Conservation (phyloP, 805 yeast genomes). For the Candida corydali region DNA sequence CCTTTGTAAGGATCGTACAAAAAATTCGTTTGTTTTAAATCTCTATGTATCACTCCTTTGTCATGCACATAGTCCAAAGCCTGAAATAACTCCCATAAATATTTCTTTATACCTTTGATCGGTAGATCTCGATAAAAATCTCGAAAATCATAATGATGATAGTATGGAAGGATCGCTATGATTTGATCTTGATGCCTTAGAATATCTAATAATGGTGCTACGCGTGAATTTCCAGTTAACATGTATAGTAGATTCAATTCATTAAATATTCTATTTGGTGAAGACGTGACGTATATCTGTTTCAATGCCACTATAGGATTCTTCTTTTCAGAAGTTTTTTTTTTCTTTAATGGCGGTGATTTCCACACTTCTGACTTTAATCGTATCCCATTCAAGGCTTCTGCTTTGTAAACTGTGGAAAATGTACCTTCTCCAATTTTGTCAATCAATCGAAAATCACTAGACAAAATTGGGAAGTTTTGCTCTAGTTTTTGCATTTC, state of each 20-base stretch:
- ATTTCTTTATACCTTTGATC: conserved; percentile 71
- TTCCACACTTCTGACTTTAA: conserved; percentile 40
- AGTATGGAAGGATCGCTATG: conserved; percentile 86
- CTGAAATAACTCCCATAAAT: conserved; percentile 73
- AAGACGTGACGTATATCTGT: conserved; percentile 90
- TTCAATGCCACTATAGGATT: conserved; percentile 76
- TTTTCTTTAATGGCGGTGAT: conserved; percentile 38
- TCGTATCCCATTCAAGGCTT: conserved; percentile 43
- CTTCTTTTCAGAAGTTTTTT: conserved; percentile 20
- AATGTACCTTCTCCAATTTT: conserved; percentile 69
- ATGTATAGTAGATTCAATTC: conserved; percentile 76
- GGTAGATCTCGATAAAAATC: conserved; percentile 80
- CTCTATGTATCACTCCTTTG: conserved; percentile 40
- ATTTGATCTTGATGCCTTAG: conserved; percentile 87
- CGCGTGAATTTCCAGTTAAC: conserved; percentile 62
- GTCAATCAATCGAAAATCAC: conserved; percentile 47
- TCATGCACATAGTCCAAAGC: conserved; percentile 63
- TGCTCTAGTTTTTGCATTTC: conserved; percentile 54
- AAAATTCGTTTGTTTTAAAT: conserved; percentile 58
- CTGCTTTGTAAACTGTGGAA: conserved; percentile 59
- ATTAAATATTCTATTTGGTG: conserved; percentile 86
- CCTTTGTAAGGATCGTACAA: conserved; percentile 61
- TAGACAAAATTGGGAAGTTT: conserved; percentile 50
- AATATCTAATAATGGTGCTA: conserved; percentile 89
- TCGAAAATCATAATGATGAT: conserved; percentile 86